phyloP scores from a whole-genome alignment of 1,139 yeast genomes.

The Blastobotrys petasosporus region DNA sequence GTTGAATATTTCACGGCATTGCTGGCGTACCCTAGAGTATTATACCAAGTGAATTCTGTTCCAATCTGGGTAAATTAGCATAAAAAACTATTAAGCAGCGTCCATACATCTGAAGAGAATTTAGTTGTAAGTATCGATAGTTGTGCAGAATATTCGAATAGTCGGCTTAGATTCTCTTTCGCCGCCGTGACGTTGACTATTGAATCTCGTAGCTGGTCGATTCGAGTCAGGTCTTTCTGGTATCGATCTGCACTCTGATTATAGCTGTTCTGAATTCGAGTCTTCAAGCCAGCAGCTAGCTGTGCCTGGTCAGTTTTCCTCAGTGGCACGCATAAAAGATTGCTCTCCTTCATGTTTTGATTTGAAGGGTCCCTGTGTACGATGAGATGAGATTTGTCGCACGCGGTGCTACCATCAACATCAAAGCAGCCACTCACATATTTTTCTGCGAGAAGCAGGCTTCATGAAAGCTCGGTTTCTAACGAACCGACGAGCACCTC shows the following conservation, averaged over 20 bases:
- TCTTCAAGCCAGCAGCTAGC: slow-evolving; percentile 42
- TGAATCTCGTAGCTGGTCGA: slow-evolving; percentile 38
- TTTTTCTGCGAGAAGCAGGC: background rate
- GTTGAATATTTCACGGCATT: slow-evolving; percentile 36
- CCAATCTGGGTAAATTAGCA: slow-evolving; percentile 16
- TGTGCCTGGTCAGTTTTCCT: slow-evolving; percentile 46
- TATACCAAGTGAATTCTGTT: slow-evolving; percentile 64
- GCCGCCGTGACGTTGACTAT: slow-evolving; percentile 31
- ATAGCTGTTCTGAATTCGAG: slow-evolving; percentile 52
- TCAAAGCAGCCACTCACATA: background rate
- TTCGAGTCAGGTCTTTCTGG: slow-evolving; percentile 44
- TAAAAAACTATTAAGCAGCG: background rate
- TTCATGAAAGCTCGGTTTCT: background rate
- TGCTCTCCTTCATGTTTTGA: slow-evolving; percentile 10
- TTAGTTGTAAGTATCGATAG: slow-evolving; percentile 35
- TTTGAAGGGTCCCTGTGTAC: background rate
- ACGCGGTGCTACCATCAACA: background rate
- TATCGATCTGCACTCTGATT: slow-evolving; percentile 61
- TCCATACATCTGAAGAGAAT: slow-evolving; percentile 40
- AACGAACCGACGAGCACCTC: background rate
- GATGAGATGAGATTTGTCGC: background rate
- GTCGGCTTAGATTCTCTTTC: slow-evolving; percentile 25
- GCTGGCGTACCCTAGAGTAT: slow-evolving; percentile 54
- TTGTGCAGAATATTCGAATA: slow-evolving; percentile 32
- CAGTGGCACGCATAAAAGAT: slow-evolving; percentile 42